A percentile compares a stretch with the other conserved stretches of the same genome.
phyloP scores from a whole-genome alignment of 768 basidiomycete species.

The Asterophora parasitica region DNA sequence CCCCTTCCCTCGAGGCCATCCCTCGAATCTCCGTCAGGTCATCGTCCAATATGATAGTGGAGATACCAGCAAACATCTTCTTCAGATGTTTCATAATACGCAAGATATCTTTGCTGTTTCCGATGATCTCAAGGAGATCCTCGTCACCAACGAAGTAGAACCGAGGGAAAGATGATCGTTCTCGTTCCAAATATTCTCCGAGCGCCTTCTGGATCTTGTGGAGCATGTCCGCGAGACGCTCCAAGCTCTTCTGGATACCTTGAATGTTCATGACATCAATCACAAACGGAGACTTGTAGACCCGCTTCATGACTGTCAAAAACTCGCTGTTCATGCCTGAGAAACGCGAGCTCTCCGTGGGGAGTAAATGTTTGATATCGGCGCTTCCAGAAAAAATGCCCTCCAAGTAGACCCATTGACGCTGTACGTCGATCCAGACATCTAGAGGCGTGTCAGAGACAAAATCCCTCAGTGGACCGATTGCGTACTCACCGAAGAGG shows the following conservation, averaged over 20 bases:
- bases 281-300: conserved; percentile 98
- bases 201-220: conserved; percentile 99
- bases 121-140: conserved; percentile 96
- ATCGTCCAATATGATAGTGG: conserved; percentile 83
- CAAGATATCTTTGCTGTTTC: conserved; percentile 97
- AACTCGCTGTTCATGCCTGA: conserved; percentile 99
- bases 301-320: conserved; percentile 98
- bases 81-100: conserved; percentile 99
- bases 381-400: conserved; percentile 99
- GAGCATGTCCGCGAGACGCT: conserved; percentile 91
- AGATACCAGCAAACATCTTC: conserved; percentile 99
- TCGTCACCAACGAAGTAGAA: conserved; percentile 99
- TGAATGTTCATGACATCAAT: conserved; percentile 95
- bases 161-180: conserved; percentile 95
- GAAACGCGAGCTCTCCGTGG: conserved; percentile 96
- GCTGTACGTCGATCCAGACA: conserved; percentile 99
- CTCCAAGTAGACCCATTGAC: conserved; percentile 99
- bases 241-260: conserved; percentile 94
- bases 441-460: conserved; percentile 40
- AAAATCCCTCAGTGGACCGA: neutral
- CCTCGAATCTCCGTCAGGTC: conserved; percentile 85
- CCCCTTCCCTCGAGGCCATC: conserved; percentile 95
- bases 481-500: conserved; percentile 66
- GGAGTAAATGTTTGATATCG: conserved; percentile 98
- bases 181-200: conserved; percentile 97